Evolutionary conservation across 495 filamentous ascomycete species (phyloP), one percentile per base, ranked within the genome.

Genomic region (Jackrogersella multiformis): DNA sequence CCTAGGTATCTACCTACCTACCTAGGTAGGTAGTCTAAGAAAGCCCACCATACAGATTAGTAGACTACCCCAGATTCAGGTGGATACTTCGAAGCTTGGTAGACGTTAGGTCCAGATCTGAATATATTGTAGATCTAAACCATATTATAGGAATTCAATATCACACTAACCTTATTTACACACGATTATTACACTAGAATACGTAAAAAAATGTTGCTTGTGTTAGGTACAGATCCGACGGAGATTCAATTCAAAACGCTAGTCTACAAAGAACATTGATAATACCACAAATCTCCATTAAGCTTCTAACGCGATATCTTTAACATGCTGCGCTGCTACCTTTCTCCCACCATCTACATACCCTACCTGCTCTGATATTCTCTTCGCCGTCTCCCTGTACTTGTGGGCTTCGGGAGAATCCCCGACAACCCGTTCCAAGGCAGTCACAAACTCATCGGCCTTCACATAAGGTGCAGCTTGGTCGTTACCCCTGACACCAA

Each of bases 201-300:
- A 1, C 24, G 23, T 46, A 46, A 20, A 46, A 7, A 3, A 30
- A 30, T 30, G 26, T 30, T 30, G 7, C 7, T 30, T 7, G 7
- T 30, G 26, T 30, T 7, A n/a, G n/a, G n/a, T n/a, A n/a, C 7
- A 30, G 26, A 30, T 46, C 24, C 23, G 26, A 23, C 12, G 21
- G 9, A 46, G 42, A 46, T 46, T 26, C 23, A 46, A 46, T 46
- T 46, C 42, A 26, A 46, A 46, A 26, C 42, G 42, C 42, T 28
- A 26, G 42, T 46, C 42, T 46, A 46, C 42, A 46, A 46, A 20
- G 26, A 21, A 45, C 12, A 45, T 45, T 18, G 7, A 20, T 42
- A 42, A 13, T 12, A 46, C 13, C 23, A 7, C 42, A 24, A 24
- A 46, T 4, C 6, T 15, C 44, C 2, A 49, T 49, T 32, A 49